Base-by-base conservation (phyloP, 2,329 filamentous ascomycete species). In the Nothopassalora personata region DNA sequence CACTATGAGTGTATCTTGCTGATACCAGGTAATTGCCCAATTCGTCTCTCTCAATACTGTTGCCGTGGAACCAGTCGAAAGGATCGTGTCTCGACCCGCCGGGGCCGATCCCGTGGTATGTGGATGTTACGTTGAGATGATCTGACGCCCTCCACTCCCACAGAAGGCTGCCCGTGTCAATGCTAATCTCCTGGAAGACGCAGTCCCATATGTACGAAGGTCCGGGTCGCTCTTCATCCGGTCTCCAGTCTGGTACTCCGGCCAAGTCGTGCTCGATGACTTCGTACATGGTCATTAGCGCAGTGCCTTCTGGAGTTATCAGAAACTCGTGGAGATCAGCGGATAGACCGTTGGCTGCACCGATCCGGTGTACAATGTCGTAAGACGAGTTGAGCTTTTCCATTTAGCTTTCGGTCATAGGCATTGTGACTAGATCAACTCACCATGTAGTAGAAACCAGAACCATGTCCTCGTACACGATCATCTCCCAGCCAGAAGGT, bases 21-120 rank as follows among this genome's bases (percentile, higher is more conserved):
- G 77, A 80, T 33, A 81, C 72, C 15, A 81, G 70, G 59, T 79
- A 81, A 65, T 80, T 76, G 0, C 77, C 79, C 4, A 72, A 62
- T 1, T 66, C 66, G 60, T 80, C 76, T 62, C 81, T 81, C 59
- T 77, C 75, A 45, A 81, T 70, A 58, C 77, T 79, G 70, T 81
- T 80, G 67, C 81, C 77, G 66, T 81, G 80, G 67, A 81, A 81
- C 67, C 75, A 82, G 64, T 83, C 81, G 67, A 76, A 82, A 0
- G 78, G 75, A 47, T 76, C 74, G 27, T 73, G 70, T 33, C 74
- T 70, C 57, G 77, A 70, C 28, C 77, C 77, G 13, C 75, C 67
- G 7, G 67, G 65, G 28, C 70, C 68, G 15, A 78, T 74, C 46
- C 65, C 70, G 53, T 75, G 77, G 56, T 65, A 65, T 46, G 65